Base-by-base conservation (phyloP, 1,139 yeast genomes). In the Magnusiomyces clavatus region DNA sequence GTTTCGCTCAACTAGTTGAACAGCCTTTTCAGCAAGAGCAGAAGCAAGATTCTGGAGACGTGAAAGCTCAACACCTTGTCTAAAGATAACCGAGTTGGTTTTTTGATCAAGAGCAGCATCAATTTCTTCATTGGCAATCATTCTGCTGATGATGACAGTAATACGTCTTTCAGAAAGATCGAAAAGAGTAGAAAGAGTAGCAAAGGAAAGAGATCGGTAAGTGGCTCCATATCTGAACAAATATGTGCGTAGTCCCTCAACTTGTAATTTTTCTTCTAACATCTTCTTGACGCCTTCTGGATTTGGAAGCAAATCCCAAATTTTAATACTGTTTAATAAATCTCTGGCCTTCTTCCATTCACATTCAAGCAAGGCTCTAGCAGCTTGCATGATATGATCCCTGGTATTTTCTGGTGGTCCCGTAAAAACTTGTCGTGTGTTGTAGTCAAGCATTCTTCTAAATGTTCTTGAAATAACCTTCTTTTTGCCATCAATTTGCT, bases 391-490 rank as follows among this genome's bases (percentile, higher is more conserved):
- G 63, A 92, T 84, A 70, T 81, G 89, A 70, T 92, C 99, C 66
- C 95, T 85, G 51, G 95, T 86, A 70, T 92, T 87, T 73, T 92
- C 98, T 54, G 97, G 97, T 45, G 98, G 98, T 41, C 98, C 98
- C 59, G 90, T 88, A 76, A 92, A 92, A 57, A 85, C 86, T 69
- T 92, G 96, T 70, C 94, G 85, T 68, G 90, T 96, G 66, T 87
- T 90, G 74, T 86, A 86, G 67, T 92, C 98, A 62, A 92, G 79
- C 70, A 87, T 81, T 68, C 95, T 83, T 73, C 94, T 84, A 77
- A 92, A 89, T 39, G 96, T 87, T 72, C 88, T 89, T 62, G 83
- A 75, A 54, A 81, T 72, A 56, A 84, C 77, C 64, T 82, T 78
- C 71, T 86, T 82, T 71, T 80, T 82, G 53, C 75, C 81, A 70